Evolutionary conservation across 2,329 filamentous ascomycete genomes (phyloP), one percentile per base, ranked within the genome.

Genomic region (Gaeumannomyces sp.): DNA sequence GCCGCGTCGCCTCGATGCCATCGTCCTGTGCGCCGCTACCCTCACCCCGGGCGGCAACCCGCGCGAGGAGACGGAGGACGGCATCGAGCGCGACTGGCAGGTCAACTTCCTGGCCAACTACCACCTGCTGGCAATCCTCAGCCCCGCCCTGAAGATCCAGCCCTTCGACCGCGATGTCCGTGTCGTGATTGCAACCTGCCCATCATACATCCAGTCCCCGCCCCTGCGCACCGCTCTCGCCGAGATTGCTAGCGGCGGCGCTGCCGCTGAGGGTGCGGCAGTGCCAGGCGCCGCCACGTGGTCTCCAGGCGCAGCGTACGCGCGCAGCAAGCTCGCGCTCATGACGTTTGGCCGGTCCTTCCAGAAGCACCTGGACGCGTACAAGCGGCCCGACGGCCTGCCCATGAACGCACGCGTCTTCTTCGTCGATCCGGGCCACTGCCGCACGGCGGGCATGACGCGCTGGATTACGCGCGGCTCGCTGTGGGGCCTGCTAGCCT

Each of bases 61-160:
- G 68, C 80, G 85, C 33, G 79, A 76, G 29, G 56, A 85, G 68
- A 96, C 93, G 0, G 77, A 81, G 7, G 93, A 97, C 72, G 93
- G 92, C 0, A 79, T 98, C 19, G 94, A 98, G 73, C 84, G 89
- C 69, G 94, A 90, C 67, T 98, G 93, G 93, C 92, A 93, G 78
- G 82, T 98, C 71, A 99, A 99, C 74, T 99, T 93, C 75, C 83
- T 99, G 56, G 90, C 93, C 68, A 98, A 97, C 76, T 98, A 97
- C 78, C 96, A 99, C 73, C 83, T 99, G 4, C 83, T 99, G 59
- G 91, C 91, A 69, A 96, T 99, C 35, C 82, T 99, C 50, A 95
- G 90, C 70, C 95, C 95, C 0, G 94, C 95, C 0, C 83, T 99
- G 66, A 87, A 92, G 69, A 92, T 91, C 1, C 95, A 99, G 76